Evolutionary conservation across 2,329 filamentous ascomycete species (phyloP), one percentile per base, ranked within the genome.

Genomic region (Penicillium sp.): DNA sequence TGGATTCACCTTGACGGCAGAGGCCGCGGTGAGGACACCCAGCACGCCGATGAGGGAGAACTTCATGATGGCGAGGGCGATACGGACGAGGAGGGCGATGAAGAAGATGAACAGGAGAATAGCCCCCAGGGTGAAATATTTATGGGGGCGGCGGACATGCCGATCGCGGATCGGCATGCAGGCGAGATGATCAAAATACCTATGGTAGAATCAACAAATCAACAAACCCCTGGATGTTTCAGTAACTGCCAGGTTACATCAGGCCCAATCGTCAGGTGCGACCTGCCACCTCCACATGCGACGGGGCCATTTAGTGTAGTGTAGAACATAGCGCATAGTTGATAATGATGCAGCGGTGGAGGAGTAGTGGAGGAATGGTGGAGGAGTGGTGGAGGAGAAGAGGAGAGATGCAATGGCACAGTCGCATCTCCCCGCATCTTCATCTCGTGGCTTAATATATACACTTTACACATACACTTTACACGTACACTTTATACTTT

Each of bases 1-100:
- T 49, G 80, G 80, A 58, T 83, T 82, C 51, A 78, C 80, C 33
- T 70, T 68, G 46, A 83, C 78, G 24, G 78, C 78, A 32, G 71
- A 66, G 46, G 69, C 73, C 27, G 66, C 59, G 33, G 69, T 68
- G 54, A 75, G 66, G 49, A 74, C 63, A 47, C 67, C 62, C 36
- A 67, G 57, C 41, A 53, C 63, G 49, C 62, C 54, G 37, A 64
- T 54, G 21, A 69, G 46, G 27, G 55, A 50, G 45, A 68, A 57
- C 49, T 61, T 61, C 68, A 71, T 71, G 24, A 44, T 49, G 42
- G 36, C 21, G 44, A 34, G 9, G 26, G 49, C 10, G 20, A 56
- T n/a, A 18, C 51, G 17, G 13, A 47, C 1, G 3, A 43, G 7
- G 3, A 41, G n/a, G 8, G 26, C 12, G 21, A 39, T 12, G 7